These are phyloP conservation scores for Pleurotus tuber-regium DNA, from an alignment of 768 basidiomycete species.

Conservation along the genomic window DNA sequence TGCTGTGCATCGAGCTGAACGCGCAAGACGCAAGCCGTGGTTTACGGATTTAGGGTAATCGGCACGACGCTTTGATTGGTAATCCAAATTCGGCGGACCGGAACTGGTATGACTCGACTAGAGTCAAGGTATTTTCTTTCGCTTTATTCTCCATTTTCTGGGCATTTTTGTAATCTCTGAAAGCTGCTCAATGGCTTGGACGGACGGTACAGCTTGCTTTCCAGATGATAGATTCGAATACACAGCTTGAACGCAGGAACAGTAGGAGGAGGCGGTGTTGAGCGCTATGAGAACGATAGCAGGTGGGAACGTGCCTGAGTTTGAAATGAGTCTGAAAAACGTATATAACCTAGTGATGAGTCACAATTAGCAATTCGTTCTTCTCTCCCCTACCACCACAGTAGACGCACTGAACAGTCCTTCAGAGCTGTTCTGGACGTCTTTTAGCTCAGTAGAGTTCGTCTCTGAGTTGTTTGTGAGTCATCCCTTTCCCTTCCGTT, in stretches of 20 bases:
- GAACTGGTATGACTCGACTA: neutral
- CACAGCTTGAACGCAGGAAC: neutral
- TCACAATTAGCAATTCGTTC: neutral
- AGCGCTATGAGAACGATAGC: neutral
- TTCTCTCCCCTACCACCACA: slow-evolving; percentile 7
- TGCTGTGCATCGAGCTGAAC: slow-evolving; percentile 1
- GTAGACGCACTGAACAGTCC: slow-evolving; percentile 4
- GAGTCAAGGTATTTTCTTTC: neutral
- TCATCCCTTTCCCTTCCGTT: neutral
- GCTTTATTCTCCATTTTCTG: neutral
- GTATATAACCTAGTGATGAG: slow-evolving; percentile 8
- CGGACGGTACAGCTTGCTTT: neutral
- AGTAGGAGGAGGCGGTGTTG: neutral
- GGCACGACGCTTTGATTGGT: slow-evolving; percentile 1
- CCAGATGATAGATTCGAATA: neutral
- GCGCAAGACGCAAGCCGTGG: neutral
- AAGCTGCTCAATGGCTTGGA: no score
- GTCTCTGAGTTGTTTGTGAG: slow-evolving; percentile 10
- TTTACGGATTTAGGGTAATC: slow-evolving; percentile 3
- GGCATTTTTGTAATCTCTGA: neutral
- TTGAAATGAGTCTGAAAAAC: neutral
- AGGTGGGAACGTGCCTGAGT: slow-evolving; percentile 9
- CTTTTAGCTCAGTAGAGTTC: slow-evolving; percentile 2
- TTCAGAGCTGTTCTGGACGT: slow-evolving; percentile 5
- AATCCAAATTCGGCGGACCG: neutral